Conservation (phyloP, 2,329 filamentous ascomycete genomes). For the Grosmannia clavigera region DNA sequence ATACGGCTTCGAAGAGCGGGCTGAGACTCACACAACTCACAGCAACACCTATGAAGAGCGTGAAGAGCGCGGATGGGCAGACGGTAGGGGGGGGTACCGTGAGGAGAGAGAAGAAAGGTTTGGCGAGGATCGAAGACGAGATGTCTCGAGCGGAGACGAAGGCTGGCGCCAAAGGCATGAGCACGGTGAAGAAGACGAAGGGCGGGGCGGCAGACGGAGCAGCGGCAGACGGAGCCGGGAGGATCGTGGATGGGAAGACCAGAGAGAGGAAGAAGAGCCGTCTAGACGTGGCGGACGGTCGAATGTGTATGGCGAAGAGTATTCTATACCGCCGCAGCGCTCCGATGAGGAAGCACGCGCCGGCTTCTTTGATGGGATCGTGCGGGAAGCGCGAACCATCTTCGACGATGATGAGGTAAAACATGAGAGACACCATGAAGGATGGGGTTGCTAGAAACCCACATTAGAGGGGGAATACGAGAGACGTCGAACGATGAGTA, state of each 20-base stretch:
- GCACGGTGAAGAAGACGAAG: not conserved
- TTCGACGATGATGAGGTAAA: slow-evolving; percentile 12
- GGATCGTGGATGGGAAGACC: slow-evolving; percentile 7
- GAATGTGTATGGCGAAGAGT: not conserved
- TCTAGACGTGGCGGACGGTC: slow-evolving; percentile 13
- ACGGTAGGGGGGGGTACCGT: slow-evolving; percentile 17
- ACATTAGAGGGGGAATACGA: not conserved
- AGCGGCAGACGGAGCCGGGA: slow-evolving; percentile 12
- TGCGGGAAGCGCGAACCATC: slow-evolving; percentile 12
- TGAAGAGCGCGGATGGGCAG: slow-evolving; percentile 10
- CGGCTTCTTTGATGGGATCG: slow-evolving; percentile 12
- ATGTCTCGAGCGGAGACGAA: not conserved
- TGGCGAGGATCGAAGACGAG: not conserved
- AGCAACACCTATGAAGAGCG: slow-evolving; percentile 14
- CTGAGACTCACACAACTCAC: slow-evolving; percentile 35
- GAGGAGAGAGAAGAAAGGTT: slow-evolving; percentile 12
- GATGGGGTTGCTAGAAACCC: not conserved
- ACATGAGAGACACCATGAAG: slow-evolving; percentile 12
- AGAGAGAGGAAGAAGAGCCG: slow-evolving; percentile 14
- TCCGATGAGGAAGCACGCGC: not conserved
- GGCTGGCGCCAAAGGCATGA: not conserved
- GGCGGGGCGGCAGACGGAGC: slow-evolving; percentile 10
- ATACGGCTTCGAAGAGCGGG: slow-evolving; percentile 46
- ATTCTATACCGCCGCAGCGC: not conserved
- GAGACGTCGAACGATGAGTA: not conserved